phyloP scores from a whole-genome alignment of 2,329 filamentous ascomycete species.

The Alternaria gansuensis region DNA sequence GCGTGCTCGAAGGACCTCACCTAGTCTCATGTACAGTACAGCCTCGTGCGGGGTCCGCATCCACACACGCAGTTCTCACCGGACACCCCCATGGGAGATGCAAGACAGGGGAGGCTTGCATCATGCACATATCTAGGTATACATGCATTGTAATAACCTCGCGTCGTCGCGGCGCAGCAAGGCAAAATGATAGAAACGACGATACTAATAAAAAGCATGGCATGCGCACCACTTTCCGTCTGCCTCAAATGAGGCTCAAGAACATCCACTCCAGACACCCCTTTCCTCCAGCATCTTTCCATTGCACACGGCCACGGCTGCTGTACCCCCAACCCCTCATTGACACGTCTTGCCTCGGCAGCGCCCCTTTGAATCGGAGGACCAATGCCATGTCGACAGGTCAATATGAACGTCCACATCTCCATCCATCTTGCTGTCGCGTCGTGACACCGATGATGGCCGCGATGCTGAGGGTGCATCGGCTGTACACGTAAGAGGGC shows the following conservation, averaged over 20 bases:
- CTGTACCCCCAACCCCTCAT: slow-evolving; percentile 3
- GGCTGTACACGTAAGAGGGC: slow-evolving; percentile 10
- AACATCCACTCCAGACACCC: background rate
- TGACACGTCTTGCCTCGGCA: slow-evolving; percentile 22
- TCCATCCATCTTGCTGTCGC: slow-evolving; percentile 18
- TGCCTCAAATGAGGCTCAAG: slow-evolving; percentile 13
- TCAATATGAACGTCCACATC: slow-evolving; percentile 2
- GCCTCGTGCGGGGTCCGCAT: slow-evolving; percentile 15
- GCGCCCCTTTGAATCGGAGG: slow-evolving; percentile 11
- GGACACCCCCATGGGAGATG: background rate
- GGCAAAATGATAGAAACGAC: background rate
- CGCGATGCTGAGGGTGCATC: slow-evolving; percentile 1
- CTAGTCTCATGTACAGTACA: slow-evolving; percentile 5
- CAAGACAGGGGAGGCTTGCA: background rate
- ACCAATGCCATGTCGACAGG: slow-evolving; percentile 23
- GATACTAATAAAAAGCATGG: background rate
- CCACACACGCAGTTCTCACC: slow-evolving; percentile 2
- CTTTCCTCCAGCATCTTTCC: background rate
- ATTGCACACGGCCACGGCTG: background rate
- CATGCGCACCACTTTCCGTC: background rate
- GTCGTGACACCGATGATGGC: slow-evolving; percentile 5
- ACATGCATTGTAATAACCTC: background rate
- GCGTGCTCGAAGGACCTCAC: background rate
- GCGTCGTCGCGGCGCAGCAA: background rate
- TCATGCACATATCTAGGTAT: background rate